These are phyloP conservation scores for Boletus semigastroideus DNA, from an alignment of 1,284 basidiomycete genomes.

Conservation along the genomic window DNA sequence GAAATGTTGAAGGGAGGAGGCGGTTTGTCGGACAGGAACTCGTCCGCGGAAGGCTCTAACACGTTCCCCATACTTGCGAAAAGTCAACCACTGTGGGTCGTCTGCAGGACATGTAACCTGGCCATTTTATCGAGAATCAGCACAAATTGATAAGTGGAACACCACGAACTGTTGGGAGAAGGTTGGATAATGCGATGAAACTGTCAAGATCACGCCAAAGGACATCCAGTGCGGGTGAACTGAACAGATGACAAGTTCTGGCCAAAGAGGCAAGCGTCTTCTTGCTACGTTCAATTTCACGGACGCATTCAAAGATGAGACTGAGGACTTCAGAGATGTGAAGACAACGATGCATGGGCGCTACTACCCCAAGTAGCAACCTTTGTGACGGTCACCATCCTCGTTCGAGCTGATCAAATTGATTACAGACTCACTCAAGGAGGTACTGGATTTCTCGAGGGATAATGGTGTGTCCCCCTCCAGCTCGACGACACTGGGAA, in stretches of 20 bases:
- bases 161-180: too few species aligned
- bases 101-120: neutral
- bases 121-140: neutral
- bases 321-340: slow-evolving; percentile 12
- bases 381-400: too few species aligned
- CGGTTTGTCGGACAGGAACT: neutral
- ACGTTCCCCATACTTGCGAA: slow-evolving; percentile 18
- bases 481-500: too few species aligned
- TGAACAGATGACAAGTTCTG: slow-evolving; percentile 19
- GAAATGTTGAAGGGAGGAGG: slow-evolving; percentile 1
- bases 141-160: neutral
- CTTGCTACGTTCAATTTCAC: neutral
- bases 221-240: slow-evolving; percentile 15
- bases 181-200: slow-evolving; percentile 4
- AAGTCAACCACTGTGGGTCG: slow-evolving; percentile 12
- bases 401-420: too few species aligned
- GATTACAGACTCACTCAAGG: too few species aligned
- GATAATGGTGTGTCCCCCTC: too few species aligned
- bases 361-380: too few species aligned
- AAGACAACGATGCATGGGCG: slow-evolving; percentile 20
- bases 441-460: too few species aligned
- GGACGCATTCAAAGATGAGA: slow-evolving; percentile 10
- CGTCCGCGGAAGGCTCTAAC: slow-evolving; percentile 9
- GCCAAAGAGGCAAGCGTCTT: slow-evolving; percentile 18
- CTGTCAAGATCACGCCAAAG: slow-evolving; percentile 17